A percentile compares a stretch with the other conserved stretches of the same genome.
phyloP scores from a whole-genome alignment of 1,284 basidiomycete genomes.

The Rhodotorula sp. region DNA sequence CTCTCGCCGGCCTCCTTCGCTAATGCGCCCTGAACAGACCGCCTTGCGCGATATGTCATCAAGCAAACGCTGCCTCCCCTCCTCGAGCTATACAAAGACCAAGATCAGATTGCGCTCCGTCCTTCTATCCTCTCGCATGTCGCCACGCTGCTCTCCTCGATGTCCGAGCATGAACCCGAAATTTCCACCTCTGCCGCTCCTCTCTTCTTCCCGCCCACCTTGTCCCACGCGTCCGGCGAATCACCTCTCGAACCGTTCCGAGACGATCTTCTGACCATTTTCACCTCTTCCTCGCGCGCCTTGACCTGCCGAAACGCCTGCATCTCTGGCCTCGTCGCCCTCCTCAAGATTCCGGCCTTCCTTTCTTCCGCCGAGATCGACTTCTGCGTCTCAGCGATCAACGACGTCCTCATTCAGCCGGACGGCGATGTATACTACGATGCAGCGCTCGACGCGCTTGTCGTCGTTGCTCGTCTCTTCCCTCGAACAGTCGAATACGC shows the following conservation, averaged over 20 bases:
- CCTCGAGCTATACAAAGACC: constrained; percentile 69
- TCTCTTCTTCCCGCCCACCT: constrained; percentile 12
- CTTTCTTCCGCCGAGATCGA: constrained; percentile 70
- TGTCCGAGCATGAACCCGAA: constrained; percentile 53
- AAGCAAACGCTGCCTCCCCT: constrained; percentile 69
- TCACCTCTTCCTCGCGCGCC: constrained; percentile 56
- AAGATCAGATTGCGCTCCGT: constrained; percentile 72
- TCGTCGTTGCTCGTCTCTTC: constrained; percentile 62
- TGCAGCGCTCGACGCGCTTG: constrained; percentile 66
- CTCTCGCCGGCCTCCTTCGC: fast-evolving
- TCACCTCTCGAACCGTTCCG: constrained; percentile 65
- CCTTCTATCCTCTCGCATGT: constrained; percentile 61
- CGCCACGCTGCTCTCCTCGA: constrained; percentile 30
- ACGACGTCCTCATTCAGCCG: constrained; percentile 58
- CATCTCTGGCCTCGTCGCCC: constrained; percentile 61
- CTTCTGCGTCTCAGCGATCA: constrained; percentile 72
- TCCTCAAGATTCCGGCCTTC: constrained; percentile 65
- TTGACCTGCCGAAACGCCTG: constrained; percentile 52
- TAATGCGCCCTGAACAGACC: constrained; percentile 56
- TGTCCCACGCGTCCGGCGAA: constrained; percentile 38
- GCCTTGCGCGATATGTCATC: constrained; percentile 67
- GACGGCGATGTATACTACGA: constrained; percentile 56
- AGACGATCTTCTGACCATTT: constrained; percentile 68
- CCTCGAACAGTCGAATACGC: constrained; percentile 61
- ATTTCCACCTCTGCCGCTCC: constrained; percentile 49